Conservation (phyloP, 176 grass and related monocot genomes). For the Areca catechu region DNA sequence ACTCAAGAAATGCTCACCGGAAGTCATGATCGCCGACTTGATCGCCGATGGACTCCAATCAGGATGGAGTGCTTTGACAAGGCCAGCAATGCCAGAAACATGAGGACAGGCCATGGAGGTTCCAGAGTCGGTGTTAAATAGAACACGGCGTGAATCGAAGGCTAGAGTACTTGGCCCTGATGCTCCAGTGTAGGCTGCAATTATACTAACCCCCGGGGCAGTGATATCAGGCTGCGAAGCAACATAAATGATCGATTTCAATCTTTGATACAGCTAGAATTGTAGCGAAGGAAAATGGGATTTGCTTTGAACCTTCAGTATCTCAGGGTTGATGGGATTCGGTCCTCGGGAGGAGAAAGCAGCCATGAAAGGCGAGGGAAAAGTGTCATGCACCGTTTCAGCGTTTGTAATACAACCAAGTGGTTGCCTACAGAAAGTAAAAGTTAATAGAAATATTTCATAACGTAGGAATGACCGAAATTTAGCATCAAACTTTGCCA, state of each 20-base stretch:
- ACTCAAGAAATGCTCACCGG: slow-evolving; percentile 20
- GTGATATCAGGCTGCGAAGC: slow-evolving; percentile 79
- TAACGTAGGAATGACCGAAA: too few species aligned
- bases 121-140: slow-evolving; percentile 86
- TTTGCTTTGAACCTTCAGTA: slow-evolving; percentile 58
- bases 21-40: slow-evolving; percentile 89
- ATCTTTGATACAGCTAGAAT: too few species aligned
- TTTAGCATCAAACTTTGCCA: too few species aligned
- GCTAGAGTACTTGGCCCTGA: slow-evolving; percentile 43
- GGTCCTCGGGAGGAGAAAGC: slow-evolving; percentile 83
- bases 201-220: slow-evolving; percentile 81
- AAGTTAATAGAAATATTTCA: too few species aligned
- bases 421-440: slow-evolving; percentile 14
- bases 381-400: slow-evolving; percentile 42
- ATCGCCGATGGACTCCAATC: slow-evolving; percentile 82
- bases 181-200: slow-evolving; percentile 51
- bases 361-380: slow-evolving; percentile 82
- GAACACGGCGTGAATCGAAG: slow-evolving; percentile 67
- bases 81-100: slow-evolving; percentile 62
- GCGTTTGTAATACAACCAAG: slow-evolving; percentile 51
- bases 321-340: slow-evolving; percentile 65
- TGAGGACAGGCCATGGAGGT: slow-evolving; percentile 97
- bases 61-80: slow-evolving; percentile 63
- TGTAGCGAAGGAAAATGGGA: background rate
- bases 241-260: background rate